Evolutionary conservation across 2,329 filamentous ascomycete species (phyloP), one percentile per base, ranked within the genome.

Genomic region (Albifimbria verrucaria): DNA sequence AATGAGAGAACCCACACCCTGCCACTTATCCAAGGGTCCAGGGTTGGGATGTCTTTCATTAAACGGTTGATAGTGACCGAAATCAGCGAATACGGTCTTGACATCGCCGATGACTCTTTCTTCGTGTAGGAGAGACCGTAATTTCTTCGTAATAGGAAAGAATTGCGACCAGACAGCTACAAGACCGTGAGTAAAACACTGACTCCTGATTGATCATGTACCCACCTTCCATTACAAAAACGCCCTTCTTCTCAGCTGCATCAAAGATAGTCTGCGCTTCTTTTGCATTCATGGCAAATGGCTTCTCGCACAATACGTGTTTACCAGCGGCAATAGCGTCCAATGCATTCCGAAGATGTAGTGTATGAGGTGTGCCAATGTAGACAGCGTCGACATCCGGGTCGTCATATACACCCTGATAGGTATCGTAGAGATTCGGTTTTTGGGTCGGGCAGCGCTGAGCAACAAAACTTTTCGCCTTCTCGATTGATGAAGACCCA

Each of bases 261-360:
- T 58, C 65, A 15, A 75, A 67, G 3, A 77, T 70, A 41, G 73
- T 67, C 24, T 55, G 63, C 0, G 74, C 69, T 25, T 78, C 72
- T 3, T 50, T 59, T 0, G 71, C 69, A 15, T 70, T 77, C 32
- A 77, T 52, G 0, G 71, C 63, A 51, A 78, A 75, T 0, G 75
- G 62, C 57, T 78, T 78, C 55, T 78, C 75, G 54, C 76, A 77
- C 0, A 78, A 63, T 0, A 77, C 63, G 41, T 77, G 65, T 53
- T 78, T 78, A 1, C 73, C 72, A 1, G 67, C 64, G 0, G 59
- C 59, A 22, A 77, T 77, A 0, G 74, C 75, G 36, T 73, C 71
- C 3, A 77, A 67, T 23, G 69, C 73, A 51, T 74, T 72, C 26
- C 70, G 63, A 54, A 68, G 70, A 60, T 78, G 76, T 49, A 76